Evolutionary conservation across 2,329 filamentous ascomycete genomes (phyloP), one percentile per base, ranked within the genome.

Genomic region (Phaeoacremonium minimum): DNA sequence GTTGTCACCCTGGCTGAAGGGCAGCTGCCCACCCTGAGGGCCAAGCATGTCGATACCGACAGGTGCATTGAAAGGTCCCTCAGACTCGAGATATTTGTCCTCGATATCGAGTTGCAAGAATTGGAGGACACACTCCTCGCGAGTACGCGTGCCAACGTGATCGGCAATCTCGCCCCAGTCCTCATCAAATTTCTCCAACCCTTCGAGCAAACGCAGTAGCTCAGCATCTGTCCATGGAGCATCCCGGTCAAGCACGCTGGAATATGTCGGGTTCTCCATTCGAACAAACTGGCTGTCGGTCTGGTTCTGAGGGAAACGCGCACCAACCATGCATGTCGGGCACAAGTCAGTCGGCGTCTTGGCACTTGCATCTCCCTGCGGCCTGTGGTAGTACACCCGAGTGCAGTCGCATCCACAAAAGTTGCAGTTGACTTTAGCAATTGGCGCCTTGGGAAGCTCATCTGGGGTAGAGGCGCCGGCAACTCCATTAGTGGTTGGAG

Each of bases 51-150:
- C 70, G 37, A 86, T 67, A 7, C 80, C 76, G 2, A 66, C 75
- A 9, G 71, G 73, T 32, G 70, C 69, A 40, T 67, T 70, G 36
- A 75, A 61, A 9, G 61, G 51, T 7, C 75, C 71, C 51, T 91
- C 83, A 7, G 87, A 80, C 51, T 97, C 90, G 8, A 96, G 71
- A 55, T 96, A 98, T 59, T 95, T 94, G 67, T 96, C 91, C 60
- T 97, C 93, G 44, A 98, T 98, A 49, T 96, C 91, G 22, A 98
- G 73, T 56, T 96, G 89, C 46, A 98, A 63, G 68, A 98, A 98
- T 58, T 96, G 93, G 50, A 97, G 75, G 13, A 97, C 91, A 58
- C 93, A 98, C 65, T 98, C 91, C 60, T 98, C 94, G 36, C 88
- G 77, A 2, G 89, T 95, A 42, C 91, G 83, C 4, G 88, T 94